Evolutionary conservation across 257 asterid species (phyloP), one percentile per base, ranked within the genome.

Genomic region (Fraxinus excelsior): DNA sequence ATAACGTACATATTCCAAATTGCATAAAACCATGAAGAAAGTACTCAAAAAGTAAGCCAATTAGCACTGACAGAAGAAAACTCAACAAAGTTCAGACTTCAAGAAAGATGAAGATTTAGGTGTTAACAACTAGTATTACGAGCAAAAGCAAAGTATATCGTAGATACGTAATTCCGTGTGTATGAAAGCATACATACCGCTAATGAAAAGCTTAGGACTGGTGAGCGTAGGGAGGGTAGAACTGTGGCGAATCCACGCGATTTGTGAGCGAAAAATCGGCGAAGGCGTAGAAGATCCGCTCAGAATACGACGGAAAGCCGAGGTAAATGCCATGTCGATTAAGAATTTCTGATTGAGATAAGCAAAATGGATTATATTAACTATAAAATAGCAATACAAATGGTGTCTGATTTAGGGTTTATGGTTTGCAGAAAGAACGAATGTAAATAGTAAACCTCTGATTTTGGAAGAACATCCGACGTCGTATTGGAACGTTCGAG

Each of bases 191-290:
- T 18, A 75, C 96, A 35, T 85, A 92, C 97, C 97, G 58, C 96
- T 91, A 51, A 94, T 71, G 88, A 92, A 94, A 78, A 94, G 99
- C 88, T 91, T 92, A 32, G 98, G 97, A 62, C 84, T 40, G 58
- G 97, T 92, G 80, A 94, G 97, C 10, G 97, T 91, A 67, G 86
- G 88, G 49, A 92, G 92, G 25, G 98, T 90, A 32, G 97, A 94
- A 80, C 76, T 85, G 65, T 84, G 82, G 65, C 98, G 97, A 82
- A 85, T 70, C 58, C 91, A 86, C 79, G 86, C 78, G 72, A 85
- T 74, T 9, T 83, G 94, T 56, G 89, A 82, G 16, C 87, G 87
- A 73, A 87, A 18, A 73, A 58, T 80, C 1, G 86, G 79, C 65
- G 94, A 76, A 26, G 87, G 79, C 68, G 88, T 49, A 4, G 90